These are phyloP conservation scores for Magnolia kwangsiensis DNA, from an alignment of 164 flowering plant species.

Conservation along the genomic window DNA sequence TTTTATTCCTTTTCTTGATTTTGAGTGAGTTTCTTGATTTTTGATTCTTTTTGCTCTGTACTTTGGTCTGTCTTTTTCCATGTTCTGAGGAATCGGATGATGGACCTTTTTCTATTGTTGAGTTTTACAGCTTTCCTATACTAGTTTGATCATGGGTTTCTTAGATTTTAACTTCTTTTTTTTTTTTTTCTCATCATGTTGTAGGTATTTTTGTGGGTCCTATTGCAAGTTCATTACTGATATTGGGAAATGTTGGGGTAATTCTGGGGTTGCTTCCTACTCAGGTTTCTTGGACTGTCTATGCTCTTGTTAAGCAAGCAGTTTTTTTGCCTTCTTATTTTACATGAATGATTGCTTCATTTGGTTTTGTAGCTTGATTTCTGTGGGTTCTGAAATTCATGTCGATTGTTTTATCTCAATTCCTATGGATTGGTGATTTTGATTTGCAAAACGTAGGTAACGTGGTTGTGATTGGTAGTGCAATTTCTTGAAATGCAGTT, in stretches of 20 bases:
- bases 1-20: not conserved
- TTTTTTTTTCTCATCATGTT: not conserved
- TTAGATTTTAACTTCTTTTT: not conserved
- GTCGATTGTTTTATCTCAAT: not conserved
- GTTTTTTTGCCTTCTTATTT: not conserved
- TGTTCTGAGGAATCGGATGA: not conserved
- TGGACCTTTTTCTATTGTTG: not conserved
- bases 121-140: not conserved
- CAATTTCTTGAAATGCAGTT: too few species aligned
- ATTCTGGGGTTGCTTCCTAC: constrained; percentile 73
- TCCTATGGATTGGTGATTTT: not conserved
- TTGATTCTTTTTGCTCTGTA: too few species aligned
- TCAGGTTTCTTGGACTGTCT: constrained; percentile 78
- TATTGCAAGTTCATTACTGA: constrained; percentile 56
- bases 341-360: not conserved
- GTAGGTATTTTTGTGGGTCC: constrained; percentile 81
- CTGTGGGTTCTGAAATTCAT: not conserved
- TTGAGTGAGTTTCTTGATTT: too few species aligned
- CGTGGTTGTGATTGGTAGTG: too few species aligned
- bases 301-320: constrained; percentile 60
- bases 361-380: not conserved
- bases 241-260: constrained; percentile 67
- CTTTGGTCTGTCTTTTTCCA: too few species aligned
- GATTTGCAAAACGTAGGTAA: too few species aligned
- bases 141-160: not conserved